A percentile compares a stretch with the other conserved stretches of the same genome.
phyloP scores from a whole-genome alignment of 495 filamentous ascomycete species.

The Usnea hakonensis region DNA sequence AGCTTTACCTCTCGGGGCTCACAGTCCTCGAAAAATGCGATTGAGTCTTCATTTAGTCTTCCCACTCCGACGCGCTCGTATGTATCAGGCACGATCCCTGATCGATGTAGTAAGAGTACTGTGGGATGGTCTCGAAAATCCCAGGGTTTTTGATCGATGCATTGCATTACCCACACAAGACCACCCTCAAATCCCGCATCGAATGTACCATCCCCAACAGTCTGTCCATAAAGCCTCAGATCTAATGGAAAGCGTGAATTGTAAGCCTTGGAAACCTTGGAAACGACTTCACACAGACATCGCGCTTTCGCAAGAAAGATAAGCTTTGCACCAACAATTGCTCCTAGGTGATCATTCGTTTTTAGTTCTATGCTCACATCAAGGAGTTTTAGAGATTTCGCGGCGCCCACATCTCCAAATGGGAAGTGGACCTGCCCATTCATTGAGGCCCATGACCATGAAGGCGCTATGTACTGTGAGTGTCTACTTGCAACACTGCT shows the following conservation, averaged over 20 bases:
- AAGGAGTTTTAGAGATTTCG: neutral
- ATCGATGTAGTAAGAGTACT: neutral
- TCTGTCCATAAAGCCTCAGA: neutral
- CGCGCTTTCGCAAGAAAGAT: neutral
- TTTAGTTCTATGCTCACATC: neutral
- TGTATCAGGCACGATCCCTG: neutral
- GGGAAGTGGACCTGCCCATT: neutral
- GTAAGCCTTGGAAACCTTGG: neutral
- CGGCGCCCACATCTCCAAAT: neutral
- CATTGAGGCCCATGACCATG: constrained; percentile 17
- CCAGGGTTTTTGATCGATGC: neutral
- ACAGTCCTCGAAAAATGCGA: neutral
- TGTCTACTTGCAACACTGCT: constrained; percentile 2
- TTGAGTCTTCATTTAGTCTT: neutral
- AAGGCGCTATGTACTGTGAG: constrained; percentile 5
- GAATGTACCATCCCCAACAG: neutral
- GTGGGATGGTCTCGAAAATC: neutral
- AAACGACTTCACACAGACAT: neutral
- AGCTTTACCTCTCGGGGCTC: neutral
- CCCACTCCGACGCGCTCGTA: neutral
- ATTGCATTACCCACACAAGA: neutral
- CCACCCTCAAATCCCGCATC: neutral
- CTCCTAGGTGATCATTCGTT: neutral
- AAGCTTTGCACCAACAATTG: neutral
- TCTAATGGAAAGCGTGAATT: neutral